phyloP scores from a whole-genome alignment of 192 early-diverging fungal species.

The Linnemannia elongata region DNA sequence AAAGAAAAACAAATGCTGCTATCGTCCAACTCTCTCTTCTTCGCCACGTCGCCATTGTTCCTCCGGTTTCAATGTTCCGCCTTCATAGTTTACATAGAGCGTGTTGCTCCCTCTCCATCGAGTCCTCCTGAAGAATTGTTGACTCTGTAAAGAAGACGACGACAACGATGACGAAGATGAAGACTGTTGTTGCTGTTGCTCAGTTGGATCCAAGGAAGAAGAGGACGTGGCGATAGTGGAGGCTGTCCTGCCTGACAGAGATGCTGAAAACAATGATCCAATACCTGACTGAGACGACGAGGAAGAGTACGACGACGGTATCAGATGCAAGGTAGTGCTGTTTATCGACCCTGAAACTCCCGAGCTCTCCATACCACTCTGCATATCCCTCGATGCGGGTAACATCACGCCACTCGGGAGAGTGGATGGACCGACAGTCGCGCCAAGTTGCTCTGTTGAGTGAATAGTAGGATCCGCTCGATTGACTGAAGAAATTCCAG shows the following conservation, averaged over 20 bases:
- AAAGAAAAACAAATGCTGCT: neutral
- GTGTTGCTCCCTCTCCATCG: constrained; percentile 25
- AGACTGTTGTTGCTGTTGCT: neutral
- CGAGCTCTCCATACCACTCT: neutral
- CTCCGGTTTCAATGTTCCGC: constrained; percentile 26
- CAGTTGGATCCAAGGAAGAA: neutral
- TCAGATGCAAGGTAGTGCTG: neutral
- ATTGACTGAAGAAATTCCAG: neutral
- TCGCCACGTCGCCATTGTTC: constrained; percentile 42
- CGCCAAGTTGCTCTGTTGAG: neutral
- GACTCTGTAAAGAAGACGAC: neutral
- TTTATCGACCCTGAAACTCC: neutral
- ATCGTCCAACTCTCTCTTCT: constrained; percentile 45
- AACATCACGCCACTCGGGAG: constrained; percentile 10
- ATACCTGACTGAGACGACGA: neutral
- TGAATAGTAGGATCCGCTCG: neutral
- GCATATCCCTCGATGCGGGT: neutral
- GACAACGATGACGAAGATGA: neutral
- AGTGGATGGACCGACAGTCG: neutral
- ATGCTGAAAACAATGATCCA: neutral
- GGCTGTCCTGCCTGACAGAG: neutral
- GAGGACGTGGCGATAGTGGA: neutral
- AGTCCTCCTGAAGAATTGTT: constrained; percentile 4
- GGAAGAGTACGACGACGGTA: neutral
- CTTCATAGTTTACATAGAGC: constrained; percentile 40